phyloP scores from a whole-genome alignment of 208 protist species.

The Leishmania gerbilli region DNA sequence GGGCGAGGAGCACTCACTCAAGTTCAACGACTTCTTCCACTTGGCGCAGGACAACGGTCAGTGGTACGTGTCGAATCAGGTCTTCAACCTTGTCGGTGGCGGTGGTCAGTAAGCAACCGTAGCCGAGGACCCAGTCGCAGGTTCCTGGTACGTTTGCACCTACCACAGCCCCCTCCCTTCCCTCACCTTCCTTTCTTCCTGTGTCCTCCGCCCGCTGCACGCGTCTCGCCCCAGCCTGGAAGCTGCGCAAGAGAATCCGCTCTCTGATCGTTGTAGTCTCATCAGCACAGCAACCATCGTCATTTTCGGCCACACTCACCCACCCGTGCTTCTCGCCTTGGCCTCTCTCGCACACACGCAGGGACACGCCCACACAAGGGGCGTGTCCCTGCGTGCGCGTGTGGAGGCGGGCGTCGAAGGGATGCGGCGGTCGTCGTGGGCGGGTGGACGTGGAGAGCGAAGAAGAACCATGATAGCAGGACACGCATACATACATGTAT shows the following conservation, averaged over 20 bases:
- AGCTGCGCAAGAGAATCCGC: background rate
- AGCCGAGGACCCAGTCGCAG: background rate
- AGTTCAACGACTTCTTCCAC: slow-evolving; percentile 91
- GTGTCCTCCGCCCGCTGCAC: background rate
- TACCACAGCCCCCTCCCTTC: background rate
- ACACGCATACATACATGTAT: background rate
- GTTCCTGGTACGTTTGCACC: background rate
- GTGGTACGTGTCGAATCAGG: slow-evolving; percentile 90
- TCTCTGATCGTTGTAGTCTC: background rate
- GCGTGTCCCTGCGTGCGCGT: background rate
- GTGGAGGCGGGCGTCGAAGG: background rate
- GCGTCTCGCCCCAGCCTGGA: background rate
- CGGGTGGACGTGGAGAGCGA: background rate
- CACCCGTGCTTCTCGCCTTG: background rate
- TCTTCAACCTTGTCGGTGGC: slow-evolving; percentile 89
- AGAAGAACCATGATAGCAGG: background rate
- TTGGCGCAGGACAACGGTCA: slow-evolving; percentile 70
- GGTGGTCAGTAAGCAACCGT: slow-evolving; percentile 54
- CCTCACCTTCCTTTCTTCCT: background rate
- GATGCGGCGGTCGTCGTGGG: no score
- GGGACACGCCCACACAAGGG: background rate
- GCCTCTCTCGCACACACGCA: background rate
- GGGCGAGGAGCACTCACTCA: slow-evolving; percentile 80
- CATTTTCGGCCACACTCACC: background rate
- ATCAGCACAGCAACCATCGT: background rate